Evolutionary conservation across 495 filamentous ascomycete genomes (phyloP).

Genomic region (Daldinia caldariorum): DNA sequence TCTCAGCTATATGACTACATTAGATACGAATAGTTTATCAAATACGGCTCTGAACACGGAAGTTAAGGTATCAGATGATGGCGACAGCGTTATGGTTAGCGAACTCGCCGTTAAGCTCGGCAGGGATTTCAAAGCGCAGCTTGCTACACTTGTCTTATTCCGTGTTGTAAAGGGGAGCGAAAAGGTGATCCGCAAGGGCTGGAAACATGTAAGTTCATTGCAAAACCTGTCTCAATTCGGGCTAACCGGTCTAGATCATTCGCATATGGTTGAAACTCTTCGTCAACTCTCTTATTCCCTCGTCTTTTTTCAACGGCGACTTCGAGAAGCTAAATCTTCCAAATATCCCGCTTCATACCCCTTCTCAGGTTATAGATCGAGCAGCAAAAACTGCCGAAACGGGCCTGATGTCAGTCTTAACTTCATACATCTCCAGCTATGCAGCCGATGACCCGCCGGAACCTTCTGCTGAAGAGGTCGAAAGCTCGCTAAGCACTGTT

Average conservation of each 20-base stretch:
- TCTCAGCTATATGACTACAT: constrained; percentile 86
- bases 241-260: constrained; percentile 67
- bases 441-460: constrained; percentile 97
- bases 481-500: constrained; percentile 92
- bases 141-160: constrained; percentile 94
- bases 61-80: constrained; percentile 89
- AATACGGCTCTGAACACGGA: constrained; percentile 94
- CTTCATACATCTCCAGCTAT: constrained; percentile 97
- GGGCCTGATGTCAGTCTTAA: constrained; percentile 91
- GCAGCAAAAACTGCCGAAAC: constrained; percentile 77
- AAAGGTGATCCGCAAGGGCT: constrained; percentile 75
- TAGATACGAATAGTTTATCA: constrained; percentile 76
- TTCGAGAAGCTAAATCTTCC: constrained; percentile 77
- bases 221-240: constrained; percentile 27
- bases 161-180: constrained; percentile 87
- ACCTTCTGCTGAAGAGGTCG: constrained; percentile 95
- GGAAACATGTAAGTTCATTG: constrained; percentile 75
- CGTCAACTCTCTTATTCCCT: constrained; percentile 90
- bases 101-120: constrained; percentile 98
- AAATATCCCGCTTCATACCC: constrained; percentile 86
- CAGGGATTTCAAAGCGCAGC: constrained; percentile 88
- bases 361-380: constrained; percentile 93
- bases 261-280: constrained; percentile 96
- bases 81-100: constrained; percentile 97
- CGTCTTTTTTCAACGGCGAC: constrained; percentile 79